Conservation (phyloP, 192 early-diverging fungal species). For the Cetraspora pellucida region DNA sequence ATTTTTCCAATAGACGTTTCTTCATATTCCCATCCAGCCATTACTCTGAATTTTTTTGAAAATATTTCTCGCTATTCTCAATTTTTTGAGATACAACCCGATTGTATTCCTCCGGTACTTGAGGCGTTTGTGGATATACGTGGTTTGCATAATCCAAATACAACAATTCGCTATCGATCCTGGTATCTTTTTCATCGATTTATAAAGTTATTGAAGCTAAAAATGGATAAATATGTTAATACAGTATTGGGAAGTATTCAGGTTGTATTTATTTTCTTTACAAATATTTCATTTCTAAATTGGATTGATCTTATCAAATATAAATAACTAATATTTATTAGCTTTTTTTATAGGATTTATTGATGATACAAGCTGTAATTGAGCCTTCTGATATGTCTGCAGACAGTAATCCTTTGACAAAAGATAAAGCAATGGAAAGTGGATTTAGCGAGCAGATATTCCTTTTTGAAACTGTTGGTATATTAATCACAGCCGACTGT, state of each 20-base stretch:
- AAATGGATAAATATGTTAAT: slow-evolving; percentile 63
- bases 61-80: slow-evolving; percentile 67
- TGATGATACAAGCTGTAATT: slow-evolving; percentile 69
- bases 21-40: slow-evolving; percentile 71
- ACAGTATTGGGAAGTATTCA: slow-evolving; percentile 63
- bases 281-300: neutral
- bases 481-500: slow-evolving; percentile 79
- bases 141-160: slow-evolving; percentile 76
- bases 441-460: slow-evolving; percentile 83
- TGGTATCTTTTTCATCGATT: slow-evolving; percentile 90
- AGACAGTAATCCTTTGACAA: slow-evolving; percentile 46
- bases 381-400: slow-evolving; percentile 46
- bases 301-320: neutral
- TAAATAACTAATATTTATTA: neutral
- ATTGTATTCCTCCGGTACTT: slow-evolving; percentile 67
- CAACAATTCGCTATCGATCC: slow-evolving; percentile 71
- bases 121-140: slow-evolving; percentile 75
- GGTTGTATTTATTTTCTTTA: neutral
- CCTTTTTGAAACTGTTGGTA: slow-evolving; percentile 91
- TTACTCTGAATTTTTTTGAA: slow-evolving; percentile 76
- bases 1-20: slow-evolving; percentile 60
- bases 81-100: slow-evolving; percentile 69
- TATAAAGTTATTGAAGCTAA: slow-evolving; percentile 66
- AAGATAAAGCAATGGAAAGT: slow-evolving; percentile 53
- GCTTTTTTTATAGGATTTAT: slow-evolving; percentile 52